These are phyloP conservation scores for Pelargonium australe DNA, from an alignment of 441 rosid genomes.

Conservation along the genomic window DNA sequence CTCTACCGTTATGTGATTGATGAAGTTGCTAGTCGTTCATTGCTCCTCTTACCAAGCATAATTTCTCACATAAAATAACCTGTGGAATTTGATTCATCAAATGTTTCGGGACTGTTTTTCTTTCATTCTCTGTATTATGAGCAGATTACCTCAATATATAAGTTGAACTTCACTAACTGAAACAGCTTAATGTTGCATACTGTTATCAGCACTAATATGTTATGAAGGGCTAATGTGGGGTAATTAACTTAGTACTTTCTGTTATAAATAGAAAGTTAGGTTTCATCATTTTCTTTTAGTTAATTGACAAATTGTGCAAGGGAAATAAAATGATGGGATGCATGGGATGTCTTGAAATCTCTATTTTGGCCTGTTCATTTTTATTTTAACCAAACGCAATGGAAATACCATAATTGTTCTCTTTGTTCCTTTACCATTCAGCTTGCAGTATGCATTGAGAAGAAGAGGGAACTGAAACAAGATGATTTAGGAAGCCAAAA, in stretches of 20 bases:
- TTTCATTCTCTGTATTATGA: no score
- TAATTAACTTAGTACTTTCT: background rate
- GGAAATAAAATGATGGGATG: constrained; percentile 6
- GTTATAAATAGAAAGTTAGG: background rate
- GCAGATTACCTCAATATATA: no score
- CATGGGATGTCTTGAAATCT: constrained; percentile 7
- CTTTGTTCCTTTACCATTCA: constrained; percentile 33
- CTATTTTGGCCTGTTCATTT: background rate
- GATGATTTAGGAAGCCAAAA: constrained; percentile 78
- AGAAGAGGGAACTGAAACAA: constrained; percentile 73
- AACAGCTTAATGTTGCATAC: background rate
- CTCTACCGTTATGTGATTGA: constrained; percentile 6
- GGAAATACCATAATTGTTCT: constrained; percentile 6
- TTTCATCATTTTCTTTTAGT: background rate
- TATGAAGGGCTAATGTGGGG: background rate
- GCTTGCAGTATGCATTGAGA: constrained; percentile 96
- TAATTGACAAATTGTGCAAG: background rate
- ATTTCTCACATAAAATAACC: background rate
- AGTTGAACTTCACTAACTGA: constrained; percentile 8
- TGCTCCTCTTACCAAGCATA: background rate
- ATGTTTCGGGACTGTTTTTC: no score
- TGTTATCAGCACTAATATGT: constrained; percentile 3
- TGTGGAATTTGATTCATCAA: no score
- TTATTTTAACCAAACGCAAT: no score
- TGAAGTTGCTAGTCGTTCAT: background rate